A percentile compares a stretch with the other conserved stretches of the same genome.
phyloP scores from a whole-genome alignment of 2,329 filamentous ascomycete species.

The Pyrenophora graminea region DNA sequence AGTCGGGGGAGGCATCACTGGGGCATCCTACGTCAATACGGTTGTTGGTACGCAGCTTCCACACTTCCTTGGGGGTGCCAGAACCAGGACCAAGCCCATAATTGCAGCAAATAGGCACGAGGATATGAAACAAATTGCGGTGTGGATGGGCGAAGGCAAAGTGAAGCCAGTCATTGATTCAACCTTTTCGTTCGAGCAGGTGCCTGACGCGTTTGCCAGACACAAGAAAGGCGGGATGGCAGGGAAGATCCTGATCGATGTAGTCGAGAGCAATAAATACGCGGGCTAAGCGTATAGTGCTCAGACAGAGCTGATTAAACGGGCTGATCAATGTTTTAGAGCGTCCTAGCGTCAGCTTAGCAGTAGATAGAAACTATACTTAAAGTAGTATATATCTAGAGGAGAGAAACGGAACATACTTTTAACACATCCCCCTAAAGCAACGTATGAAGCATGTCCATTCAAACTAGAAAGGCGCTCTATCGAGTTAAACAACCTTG shows the following conservation, averaged over 20 bases:
- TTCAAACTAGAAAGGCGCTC: no score
- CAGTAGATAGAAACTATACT: no score
- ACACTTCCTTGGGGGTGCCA: background rate
- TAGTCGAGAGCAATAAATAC: background rate
- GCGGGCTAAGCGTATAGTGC: background rate
- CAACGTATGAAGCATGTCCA: no score
- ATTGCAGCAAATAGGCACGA: background rate
- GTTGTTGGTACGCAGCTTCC: background rate
- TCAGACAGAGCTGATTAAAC: no score
- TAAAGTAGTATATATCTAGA: no score
- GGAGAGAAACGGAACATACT: no score
- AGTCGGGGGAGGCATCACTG: conserved; percentile 1
- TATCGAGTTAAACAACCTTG: no score
- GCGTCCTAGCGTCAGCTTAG: no score
- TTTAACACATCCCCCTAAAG: no score
- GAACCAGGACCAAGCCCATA: conserved; percentile 1
- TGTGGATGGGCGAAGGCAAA: conserved; percentile 61
- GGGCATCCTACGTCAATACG: no score
- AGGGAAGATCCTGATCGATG: conserved; percentile 56
- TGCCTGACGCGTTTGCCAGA: conserved; percentile 59
- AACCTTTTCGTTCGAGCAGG: conserved; percentile 58
- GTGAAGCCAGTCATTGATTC: conserved; percentile 60
- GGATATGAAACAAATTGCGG: conserved; percentile 48
- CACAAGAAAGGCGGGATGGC: conserved; percentile 57
- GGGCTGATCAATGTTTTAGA: no score